Evolutionary conservation across 257 asterid genomes (phyloP).

Genomic region (Nicotiana sylvestris): DNA sequence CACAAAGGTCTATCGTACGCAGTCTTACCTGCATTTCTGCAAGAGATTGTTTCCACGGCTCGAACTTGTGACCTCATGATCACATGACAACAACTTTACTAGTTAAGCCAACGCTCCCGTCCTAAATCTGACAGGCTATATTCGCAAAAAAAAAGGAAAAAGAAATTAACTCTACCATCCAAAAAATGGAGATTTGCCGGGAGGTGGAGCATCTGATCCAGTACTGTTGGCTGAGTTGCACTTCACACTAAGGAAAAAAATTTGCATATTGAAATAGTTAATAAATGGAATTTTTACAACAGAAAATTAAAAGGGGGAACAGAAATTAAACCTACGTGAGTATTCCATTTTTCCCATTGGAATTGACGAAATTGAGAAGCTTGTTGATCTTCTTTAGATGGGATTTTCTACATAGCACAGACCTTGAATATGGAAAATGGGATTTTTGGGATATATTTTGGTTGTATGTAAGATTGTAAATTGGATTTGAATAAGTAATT

Average conservation of each 20-base stretch:
- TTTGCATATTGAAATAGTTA: neutral
- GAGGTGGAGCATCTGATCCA: constrained; percentile 6
- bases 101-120: too few relatives aligned
- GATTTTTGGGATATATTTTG: neutral
- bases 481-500: constrained; percentile 20
- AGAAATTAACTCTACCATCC: neutral
- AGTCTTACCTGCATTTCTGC: too few relatives aligned
- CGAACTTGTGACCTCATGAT: too few relatives aligned
- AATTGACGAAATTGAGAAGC: constrained; percentile 17
- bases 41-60: too few relatives aligned
- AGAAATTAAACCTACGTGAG: constrained; percentile 13
- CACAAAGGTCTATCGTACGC: too few relatives aligned
- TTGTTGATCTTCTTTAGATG: constrained; percentile 2
- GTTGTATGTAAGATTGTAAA: constrained; percentile 14
- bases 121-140: too few relatives aligned
- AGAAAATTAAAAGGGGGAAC: neutral
- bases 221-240: neutral
- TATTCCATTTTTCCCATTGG: constrained; percentile 14
- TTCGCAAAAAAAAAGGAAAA: neutral
- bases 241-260: constrained; percentile 5
- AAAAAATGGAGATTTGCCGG: constrained; percentile 1
- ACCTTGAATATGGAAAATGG: neutral
- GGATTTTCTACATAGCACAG: neutral
- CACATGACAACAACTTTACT: too few relatives aligned
- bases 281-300: neutral